Evolutionary conservation across 2,329 filamentous ascomycete genomes (phyloP), one percentile per base, ranked within the genome.

Genomic region (Hypoxylon sp.): DNA sequence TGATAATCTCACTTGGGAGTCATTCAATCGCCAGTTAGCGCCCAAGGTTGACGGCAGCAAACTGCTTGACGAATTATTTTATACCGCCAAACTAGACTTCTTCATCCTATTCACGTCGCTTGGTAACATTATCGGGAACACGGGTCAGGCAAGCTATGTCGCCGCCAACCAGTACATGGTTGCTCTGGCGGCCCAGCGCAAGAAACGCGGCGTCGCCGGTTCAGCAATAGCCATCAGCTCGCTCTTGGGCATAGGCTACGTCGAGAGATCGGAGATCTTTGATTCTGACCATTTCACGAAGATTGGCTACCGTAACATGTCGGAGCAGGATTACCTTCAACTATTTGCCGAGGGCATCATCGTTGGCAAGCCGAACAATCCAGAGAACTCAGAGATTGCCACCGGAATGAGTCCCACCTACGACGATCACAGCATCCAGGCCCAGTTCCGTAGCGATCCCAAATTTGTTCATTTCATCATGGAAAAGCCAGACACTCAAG

Each of bases 31-130:
- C 48, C 20, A 22, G 48, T n/a, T 51, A 8, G 27, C 13, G 7
- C 48, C 48, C 48, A 51, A 51, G 48, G 48, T 51, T 14, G 48
- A 51, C 20, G 48, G 48, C 25, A 51, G 22, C 11, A 10, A n/a
- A 33, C n/a, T 30, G 3, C 27, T 51, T 5, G 48, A 51, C 25
- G 48, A 22, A 14, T 6, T 31, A 11, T 51, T 51, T 14, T 14
- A 30, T 3, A 27, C 14, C 4, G 8, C 25, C 13, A 33, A 22
- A 13, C 30, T 51, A 13, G 48, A 51, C 25, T 51, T 51, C 48
- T 51, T 51, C 30, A 51, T 51, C 11, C 22, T 33, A 5, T 51
- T 51, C 48, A 30, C 48, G 4, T 51, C 48, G 7, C 48, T 51
- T n/a, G 48, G 20, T 17, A 27, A 25, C 13, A 10, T 51, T 6